phyloP scores from a whole-genome alignment of 495 filamentous ascomycete species.

The Coniosporium apollinis region DNA sequence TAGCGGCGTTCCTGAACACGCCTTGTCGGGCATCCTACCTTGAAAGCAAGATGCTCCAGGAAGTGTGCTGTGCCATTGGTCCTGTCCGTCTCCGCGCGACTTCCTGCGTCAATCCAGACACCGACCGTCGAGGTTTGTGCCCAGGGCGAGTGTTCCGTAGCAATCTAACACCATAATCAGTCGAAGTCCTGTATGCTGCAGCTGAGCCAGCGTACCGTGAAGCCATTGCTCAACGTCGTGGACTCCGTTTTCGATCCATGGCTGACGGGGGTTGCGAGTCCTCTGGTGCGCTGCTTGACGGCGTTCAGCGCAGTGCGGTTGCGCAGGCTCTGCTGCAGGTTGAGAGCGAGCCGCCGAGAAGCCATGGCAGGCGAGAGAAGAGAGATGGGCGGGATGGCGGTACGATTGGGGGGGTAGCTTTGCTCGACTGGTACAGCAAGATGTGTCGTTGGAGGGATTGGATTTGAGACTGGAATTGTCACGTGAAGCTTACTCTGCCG shows the following conservation, averaged over 20 bases:
- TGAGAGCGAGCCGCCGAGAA: conserved; percentile 81
- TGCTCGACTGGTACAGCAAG: too few relatives aligned
- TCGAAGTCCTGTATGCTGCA: conserved; percentile 13
- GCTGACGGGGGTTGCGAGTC: conserved; percentile 68
- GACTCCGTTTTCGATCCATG: conserved; percentile 69
- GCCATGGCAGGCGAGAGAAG: conserved; percentile 48
- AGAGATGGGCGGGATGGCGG: too few relatives aligned
- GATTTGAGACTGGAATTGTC: too few relatives aligned
- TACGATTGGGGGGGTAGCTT: too few relatives aligned
- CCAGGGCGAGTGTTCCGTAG: conserved; percentile 94
- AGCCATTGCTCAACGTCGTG: conserved; percentile 89
- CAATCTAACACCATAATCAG: conserved; percentile 49
- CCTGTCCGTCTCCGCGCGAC: conserved; percentile 92
- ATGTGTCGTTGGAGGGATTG: too few relatives aligned
- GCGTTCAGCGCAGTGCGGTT: conserved; percentile 59
- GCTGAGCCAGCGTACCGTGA: conserved; percentile 73
- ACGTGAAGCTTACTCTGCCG: too few relatives aligned
- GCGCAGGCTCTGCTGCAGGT: conserved; percentile 73
- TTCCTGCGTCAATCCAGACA: conserved; percentile 98
- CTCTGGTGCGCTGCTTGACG: conserved; percentile 56
- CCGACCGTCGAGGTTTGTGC: conserved; percentile 97
- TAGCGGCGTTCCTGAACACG: conserved; percentile 2
- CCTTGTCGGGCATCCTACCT: conserved; percentile 39
- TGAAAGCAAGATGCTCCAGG: conserved; percentile 98
- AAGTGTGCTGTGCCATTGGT: conserved; percentile 99